These are phyloP conservation scores for Naganishia sp. DNA, from an alignment of 1,284 basidiomycete species.

Conservation along the genomic window DNA sequence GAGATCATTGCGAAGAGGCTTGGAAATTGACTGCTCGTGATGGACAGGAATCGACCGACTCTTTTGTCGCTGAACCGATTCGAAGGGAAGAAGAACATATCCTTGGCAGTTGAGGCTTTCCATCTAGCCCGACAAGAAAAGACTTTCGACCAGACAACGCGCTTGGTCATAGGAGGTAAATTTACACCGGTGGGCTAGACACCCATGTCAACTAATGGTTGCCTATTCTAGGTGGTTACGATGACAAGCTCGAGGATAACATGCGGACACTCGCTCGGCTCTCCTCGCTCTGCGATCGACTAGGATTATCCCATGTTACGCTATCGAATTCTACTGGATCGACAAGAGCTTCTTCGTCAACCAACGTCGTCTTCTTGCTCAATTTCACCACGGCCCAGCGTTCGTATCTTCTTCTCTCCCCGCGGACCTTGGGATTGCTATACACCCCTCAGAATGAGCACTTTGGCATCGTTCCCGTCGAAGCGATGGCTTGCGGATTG, in stretches of 20 bases:
- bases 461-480: slow-evolving; percentile 94
- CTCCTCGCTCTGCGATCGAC: slow-evolving; percentile 59
- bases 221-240: slow-evolving; percentile 66
- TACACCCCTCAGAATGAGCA: slow-evolving; percentile 97
- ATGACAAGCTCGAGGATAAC: slow-evolving; percentile 70
- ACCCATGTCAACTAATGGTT: not conserved
- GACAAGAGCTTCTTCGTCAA: slow-evolving; percentile 30
- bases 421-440: slow-evolving; percentile 69
- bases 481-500: slow-evolving; percentile 88
- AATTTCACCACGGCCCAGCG: slow-evolving; percentile 82
- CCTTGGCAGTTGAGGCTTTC: slow-evolving; percentile 78
- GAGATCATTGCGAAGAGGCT: slow-evolving; percentile 11
- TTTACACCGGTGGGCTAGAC: not conserved
- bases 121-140: slow-evolving; percentile 19
- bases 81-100: slow-evolving; percentile 90
- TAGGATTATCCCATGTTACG: slow-evolving; percentile 60
- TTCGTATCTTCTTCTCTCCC: slow-evolving; percentile 67
- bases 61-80: slow-evolving; percentile 92
- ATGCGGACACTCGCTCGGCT: slow-evolving; percentile 64
- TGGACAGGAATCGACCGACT: slow-evolving; percentile 66
- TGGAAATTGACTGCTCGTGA: slow-evolving; percentile 1
- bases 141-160: slow-evolving; percentile 41
- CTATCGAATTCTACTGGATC: slow-evolving; percentile 32
- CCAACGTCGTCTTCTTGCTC: slow-evolving; percentile 75
- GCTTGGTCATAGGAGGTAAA: slow-evolving; percentile 75